Evolutionary conservation across 305 asterid species (phyloP).

Genomic region (Euphrasia arctica): DNA sequence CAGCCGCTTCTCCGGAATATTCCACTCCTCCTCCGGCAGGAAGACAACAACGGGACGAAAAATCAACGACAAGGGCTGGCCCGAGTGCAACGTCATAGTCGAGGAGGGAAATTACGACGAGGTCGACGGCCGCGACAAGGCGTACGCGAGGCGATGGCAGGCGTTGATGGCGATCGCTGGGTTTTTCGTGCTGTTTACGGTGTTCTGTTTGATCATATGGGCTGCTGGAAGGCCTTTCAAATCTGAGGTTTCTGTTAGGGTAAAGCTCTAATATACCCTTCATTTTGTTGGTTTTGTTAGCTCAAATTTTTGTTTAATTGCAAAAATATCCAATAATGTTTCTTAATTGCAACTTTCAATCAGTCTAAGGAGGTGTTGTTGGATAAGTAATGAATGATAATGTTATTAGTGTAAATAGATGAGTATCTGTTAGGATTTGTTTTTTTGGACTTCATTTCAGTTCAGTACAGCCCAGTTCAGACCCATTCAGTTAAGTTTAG

Average conservation of each 20-base stretch:
- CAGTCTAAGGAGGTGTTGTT: background rate
- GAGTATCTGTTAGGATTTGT: no score
- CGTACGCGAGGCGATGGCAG: conserved; percentile 60
- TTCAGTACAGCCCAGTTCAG: no score
- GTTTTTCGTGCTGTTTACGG: conserved; percentile 59
- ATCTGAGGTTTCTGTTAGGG: conserved; percentile 64
- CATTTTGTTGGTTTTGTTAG: background rate
- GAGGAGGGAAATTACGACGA: conserved; percentile 92
- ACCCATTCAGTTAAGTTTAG: no score
- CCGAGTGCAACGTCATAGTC: conserved; percentile 79
- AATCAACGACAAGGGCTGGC: conserved; percentile 94
- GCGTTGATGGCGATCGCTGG: conserved; percentile 63
- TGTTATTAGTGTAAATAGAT: no score
- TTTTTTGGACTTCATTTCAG: no score
- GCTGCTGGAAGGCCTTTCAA: conserved; percentile 80
- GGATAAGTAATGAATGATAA: no score
- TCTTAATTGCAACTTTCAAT: background rate
- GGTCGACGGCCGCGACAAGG: conserved; percentile 57
- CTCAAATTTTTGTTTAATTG: background rate
- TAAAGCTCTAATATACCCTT: conserved; percentile 18
- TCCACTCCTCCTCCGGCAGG: conserved; percentile 81
- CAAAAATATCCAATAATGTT: background rate
- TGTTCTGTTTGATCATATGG: conserved; percentile 89
- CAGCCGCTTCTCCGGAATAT: conserved; percentile 88
- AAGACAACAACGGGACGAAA: conserved; percentile 43